Evolutionary conservation across 768 basidiomycete genomes (phyloP), one percentile per base, ranked within the genome.

Genomic region (Asterophora lycoperdoides): DNA sequence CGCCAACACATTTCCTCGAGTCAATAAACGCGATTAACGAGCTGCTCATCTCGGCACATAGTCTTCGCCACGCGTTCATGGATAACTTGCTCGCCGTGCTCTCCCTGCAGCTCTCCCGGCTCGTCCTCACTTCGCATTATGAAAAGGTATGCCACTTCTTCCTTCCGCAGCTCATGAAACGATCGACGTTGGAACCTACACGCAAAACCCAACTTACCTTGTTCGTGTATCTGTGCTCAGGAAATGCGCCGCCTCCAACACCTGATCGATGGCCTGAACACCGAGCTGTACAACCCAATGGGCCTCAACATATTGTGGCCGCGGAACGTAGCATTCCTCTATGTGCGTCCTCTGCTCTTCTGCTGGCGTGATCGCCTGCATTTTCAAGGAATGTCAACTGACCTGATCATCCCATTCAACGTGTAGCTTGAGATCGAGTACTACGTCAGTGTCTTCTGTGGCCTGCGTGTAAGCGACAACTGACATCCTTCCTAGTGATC

Each of bases 21-120:
- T 88, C 91, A 26, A 85, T 98, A 63, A 93, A 94, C 59, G 76
- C 84, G 18, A 83, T 98, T 68, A 99, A 99, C 68, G 83, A 88
- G 59, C 70, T 84, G 15, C 77, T 99, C 46, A 88, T 93, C 39
- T 83, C 83, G 4, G 96, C 96, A 1, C 82, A 96, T 63, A 89
- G 90, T 55, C 69, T 89, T 46, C 69, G 74, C 45, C 79, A 78
- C 55, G 77, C 89, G 14, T 77, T 86, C 48, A 35, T 89, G 49
- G 90, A 96, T 66, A 97, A 94, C 62, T 57, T 81, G 41, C 64
- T 97, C 3, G 81, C 89, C 15, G 74, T 93, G 26, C 68, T 90
- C 51, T 90, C 84, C 2, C 71, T 96, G 57, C 93, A 96, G 66
- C 64, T 92, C 9, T 89, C 87, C 39, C 73, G 80, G 42, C 62